Conservation (phyloP, 2,329 filamentous ascomycete genomes). For the Gremmenia infestans region DNA sequence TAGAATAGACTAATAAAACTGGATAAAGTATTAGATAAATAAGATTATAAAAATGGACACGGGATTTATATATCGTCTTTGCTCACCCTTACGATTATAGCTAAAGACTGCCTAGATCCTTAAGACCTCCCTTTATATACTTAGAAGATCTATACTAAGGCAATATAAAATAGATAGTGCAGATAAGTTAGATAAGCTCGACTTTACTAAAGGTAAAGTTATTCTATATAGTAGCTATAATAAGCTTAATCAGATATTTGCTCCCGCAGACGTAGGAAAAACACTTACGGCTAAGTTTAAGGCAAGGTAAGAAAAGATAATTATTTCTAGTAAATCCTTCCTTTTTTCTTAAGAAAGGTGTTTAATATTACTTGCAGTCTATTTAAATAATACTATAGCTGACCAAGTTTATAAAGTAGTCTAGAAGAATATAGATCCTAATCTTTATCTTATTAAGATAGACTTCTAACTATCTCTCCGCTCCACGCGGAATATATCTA, state of each 20-base stretch:
- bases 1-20: conserved; percentile 8
- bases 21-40: conserved; percentile 12
- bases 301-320: conserved; percentile 7
- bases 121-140: conserved; percentile 1
- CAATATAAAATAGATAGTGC: too few relatives aligned
- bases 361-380: too few relatives aligned
- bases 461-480: too few relatives aligned
- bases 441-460: too few relatives aligned
- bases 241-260: conserved; percentile 8
- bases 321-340: conserved; percentile 8
- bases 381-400: too few relatives aligned
- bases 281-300: conserved; percentile 7
- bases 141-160: not conserved
- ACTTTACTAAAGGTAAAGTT: too few relatives aligned
- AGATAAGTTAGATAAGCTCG: too few relatives aligned
- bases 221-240: conserved; percentile 1
- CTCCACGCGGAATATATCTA: too few relatives aligned
- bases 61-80: conserved; percentile 2
- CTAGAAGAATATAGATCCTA: too few relatives aligned
- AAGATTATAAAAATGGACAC: conserved; percentile 8
- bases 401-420: too few relatives aligned
- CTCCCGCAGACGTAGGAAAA: not conserved
- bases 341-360: not conserved
- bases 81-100: not conserved
- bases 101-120: conserved; percentile 7